Conservation (phyloP, 352 stramenopile species). For the Phytopythium helicoides region DNA sequence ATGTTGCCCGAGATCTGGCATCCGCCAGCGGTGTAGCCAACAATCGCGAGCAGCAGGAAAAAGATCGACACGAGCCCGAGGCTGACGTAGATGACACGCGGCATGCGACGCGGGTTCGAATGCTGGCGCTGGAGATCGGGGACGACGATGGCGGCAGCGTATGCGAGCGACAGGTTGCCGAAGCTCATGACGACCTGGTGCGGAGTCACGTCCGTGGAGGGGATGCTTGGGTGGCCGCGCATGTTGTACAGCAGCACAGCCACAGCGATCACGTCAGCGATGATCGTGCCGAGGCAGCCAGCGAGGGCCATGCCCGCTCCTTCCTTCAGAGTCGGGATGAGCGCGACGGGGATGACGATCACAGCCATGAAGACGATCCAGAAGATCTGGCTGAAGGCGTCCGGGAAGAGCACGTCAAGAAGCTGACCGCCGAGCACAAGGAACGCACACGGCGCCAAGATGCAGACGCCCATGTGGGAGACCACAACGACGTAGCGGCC, state of each 20-base stretch:
- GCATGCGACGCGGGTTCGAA: conserved; percentile 35
- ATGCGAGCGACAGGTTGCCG: conserved; percentile 24
- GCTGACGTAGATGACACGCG: conserved; percentile 36
- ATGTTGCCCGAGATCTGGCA: conserved; percentile 32
- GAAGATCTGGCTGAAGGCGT: conserved; percentile 24
- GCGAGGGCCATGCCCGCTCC: conserved; percentile 18
- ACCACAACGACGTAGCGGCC: conserved; percentile 32
- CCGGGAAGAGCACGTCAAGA: conserved; percentile 34
- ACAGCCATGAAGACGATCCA: conserved; percentile 30
- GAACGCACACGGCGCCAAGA: conserved; percentile 28
- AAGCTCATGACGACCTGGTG: conserved; percentile 26
- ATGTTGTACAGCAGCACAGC: conserved; percentile 23
- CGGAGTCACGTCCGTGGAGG: conserved; percentile 19
- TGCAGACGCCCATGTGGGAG: conserved; percentile 21
- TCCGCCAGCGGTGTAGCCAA: conserved; percentile 25
- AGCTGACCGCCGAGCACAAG: conserved; percentile 33
- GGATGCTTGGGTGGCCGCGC: conserved; percentile 17
- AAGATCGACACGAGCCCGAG: conserved; percentile 28
- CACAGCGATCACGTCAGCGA: conserved; percentile 19
- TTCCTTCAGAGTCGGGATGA: conserved; percentile 23
- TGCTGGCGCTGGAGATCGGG: conserved; percentile 30
- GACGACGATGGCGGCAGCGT: conserved; percentile 21
- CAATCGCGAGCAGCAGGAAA: conserved; percentile 30
- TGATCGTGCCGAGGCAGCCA: conserved; percentile 20
- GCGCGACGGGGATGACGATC: conserved; percentile 15